Percentiles rank a stretch among this genome's conserved stretches.
These are phyloP conservation scores for Alternaria consortialis DNA, from an alignment of 2,329 filamentous ascomycete genomes.

Conservation along the genomic window DNA sequence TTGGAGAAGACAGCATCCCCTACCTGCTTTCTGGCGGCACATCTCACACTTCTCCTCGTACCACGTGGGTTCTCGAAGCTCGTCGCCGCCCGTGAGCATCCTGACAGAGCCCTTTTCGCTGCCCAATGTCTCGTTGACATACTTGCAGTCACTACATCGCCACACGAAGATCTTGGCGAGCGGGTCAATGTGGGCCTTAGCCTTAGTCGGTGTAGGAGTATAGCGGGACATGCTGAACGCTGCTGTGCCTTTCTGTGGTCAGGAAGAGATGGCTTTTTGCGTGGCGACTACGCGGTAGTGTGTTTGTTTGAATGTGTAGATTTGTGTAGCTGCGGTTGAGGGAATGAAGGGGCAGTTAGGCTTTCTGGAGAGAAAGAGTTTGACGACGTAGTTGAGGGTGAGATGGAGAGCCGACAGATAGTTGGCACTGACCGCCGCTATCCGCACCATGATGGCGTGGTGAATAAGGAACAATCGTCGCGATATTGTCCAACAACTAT, in stretches of 20 bases:
- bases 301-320: not conserved
- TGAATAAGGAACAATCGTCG: not conserved
- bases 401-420: not conserved
- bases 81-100: not conserved
- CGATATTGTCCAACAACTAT: not conserved
- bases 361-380: not conserved
- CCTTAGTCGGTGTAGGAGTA: not conserved
- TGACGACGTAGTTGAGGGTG: not conserved
- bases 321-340: not conserved
- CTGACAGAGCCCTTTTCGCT: not conserved
- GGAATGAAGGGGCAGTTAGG: not conserved
- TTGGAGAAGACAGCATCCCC: constrained; percentile 1
- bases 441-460: not conserved
- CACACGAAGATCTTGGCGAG: not conserved
- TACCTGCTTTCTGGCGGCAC: not conserved
- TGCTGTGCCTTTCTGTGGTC: not conserved
- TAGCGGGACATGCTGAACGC: not conserved
- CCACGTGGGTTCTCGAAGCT: constrained; percentile 1
- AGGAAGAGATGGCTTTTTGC: not conserved
- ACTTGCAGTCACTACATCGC: not conserved
- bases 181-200: not conserved
- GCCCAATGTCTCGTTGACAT: not conserved
- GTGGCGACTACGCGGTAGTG: not conserved
- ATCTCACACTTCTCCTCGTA: not conserved
- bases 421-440: not conserved